Base-by-base conservation (phyloP, 148 eudicot genomes). In the Rhododendron simsii region DNA sequence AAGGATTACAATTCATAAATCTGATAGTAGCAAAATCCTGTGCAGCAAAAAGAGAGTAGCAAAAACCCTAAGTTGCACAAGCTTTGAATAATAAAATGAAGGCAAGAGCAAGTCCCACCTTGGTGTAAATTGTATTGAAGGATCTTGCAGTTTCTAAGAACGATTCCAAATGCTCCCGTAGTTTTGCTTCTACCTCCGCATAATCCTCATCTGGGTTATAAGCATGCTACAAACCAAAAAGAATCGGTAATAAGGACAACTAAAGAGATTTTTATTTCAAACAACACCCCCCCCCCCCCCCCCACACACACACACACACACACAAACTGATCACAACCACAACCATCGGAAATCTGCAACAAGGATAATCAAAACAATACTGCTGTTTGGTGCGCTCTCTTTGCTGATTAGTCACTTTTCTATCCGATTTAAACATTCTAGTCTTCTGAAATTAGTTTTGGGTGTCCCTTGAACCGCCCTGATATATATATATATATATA, bases 151-250 rank as follows among this genome's bases (percentile, higher is more conserved):
- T 96, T 92, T 96, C 98, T 78, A 96, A 89, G 91, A 96, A 96
- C 51, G 98, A 93, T 89, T 95, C 98, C 88, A 96, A 90, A 92
- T 96, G 98, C 45, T 88, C 94, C 37, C 95, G 96, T 86, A 96
- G 85, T 83, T 92, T 91, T 86, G 90, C 87, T 87, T 95, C 98
- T 86, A 89, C 96, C 79, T 95, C 99, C n/a, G 91, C 87, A 84
- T 94, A 96, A 85, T 95, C 98, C 92, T 96, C 99, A 88, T 96
- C 98, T 41, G 99, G 99, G 86, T 96, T 96, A 87, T 96, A 96
- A 39, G 94, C 90, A 88, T 94, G 94, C 95, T 94, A 86, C 87
- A 86, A 85, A 86, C 86, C 51, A 84, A 71, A 80, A 71, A 12
- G 81, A 59, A 76, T 90, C 63, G 61, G 51, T 37, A 28, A 20